phyloP scores from a whole-genome alignment of 2,329 filamentous ascomycete species.

The Neonectria faginata region DNA sequence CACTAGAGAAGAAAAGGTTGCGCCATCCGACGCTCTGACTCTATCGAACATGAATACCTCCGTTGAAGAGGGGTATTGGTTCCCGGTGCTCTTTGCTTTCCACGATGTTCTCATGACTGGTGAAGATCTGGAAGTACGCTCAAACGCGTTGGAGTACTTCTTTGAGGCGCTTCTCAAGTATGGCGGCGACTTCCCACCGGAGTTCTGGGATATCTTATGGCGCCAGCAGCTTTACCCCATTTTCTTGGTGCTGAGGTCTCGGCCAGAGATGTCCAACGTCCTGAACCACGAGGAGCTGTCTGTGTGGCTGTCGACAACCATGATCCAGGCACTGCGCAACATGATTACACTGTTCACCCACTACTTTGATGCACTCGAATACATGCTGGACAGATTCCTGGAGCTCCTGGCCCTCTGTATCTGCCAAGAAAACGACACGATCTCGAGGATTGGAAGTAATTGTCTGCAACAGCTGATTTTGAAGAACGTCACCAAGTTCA shows the following conservation, averaged over 20 bases:
- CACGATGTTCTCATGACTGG: conserved; percentile 99
- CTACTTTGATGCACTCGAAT: conserved; percentile 95
- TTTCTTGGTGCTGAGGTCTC: conserved; percentile 96
- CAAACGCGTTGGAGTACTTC: conserved; percentile 90
- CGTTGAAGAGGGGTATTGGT: conserved; percentile 98
- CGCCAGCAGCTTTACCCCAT: conserved; percentile 96
- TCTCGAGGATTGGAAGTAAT: conserved; percentile 97
- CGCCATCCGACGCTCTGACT: conserved; percentile 58
- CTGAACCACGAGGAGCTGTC: conserved; percentile 96
- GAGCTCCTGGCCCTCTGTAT: conserved; percentile 96
- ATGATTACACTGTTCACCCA: conserved; percentile 99
- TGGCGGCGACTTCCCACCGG: conserved; percentile 88
- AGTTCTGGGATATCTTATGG: conserved; percentile 99
- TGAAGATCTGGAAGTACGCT: conserved; percentile 96
- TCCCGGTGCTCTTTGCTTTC: conserved; percentile 97
- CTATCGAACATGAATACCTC: conserved; percentile 80
- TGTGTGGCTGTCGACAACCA: conserved; percentile 98
- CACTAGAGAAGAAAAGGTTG: conserved; percentile 57
- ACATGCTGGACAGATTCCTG: conserved; percentile 98
- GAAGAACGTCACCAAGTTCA: conserved; percentile 95
- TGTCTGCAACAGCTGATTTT: conserved; percentile 96
- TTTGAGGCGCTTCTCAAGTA: conserved; percentile 94
- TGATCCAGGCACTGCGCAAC: conserved; percentile 98
- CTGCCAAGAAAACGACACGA: conserved; percentile 98
- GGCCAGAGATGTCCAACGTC: conserved; percentile 95